Conservation (phyloP, 106 monocot genomes). For the Acanthochlamys bracteata region DNA sequence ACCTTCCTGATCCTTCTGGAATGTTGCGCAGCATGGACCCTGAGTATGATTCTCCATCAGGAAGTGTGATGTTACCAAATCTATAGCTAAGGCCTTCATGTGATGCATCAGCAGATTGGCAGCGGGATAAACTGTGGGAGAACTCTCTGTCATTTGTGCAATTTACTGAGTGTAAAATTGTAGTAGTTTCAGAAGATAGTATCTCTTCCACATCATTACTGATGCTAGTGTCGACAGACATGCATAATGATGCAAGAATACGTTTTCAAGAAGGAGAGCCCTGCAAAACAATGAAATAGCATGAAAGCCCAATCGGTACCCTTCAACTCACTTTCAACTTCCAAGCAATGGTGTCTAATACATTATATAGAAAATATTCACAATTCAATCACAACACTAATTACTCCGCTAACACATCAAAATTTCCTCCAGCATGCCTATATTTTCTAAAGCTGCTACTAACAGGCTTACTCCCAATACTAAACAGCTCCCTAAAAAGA, state of each 20-base stretch:
- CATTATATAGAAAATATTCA: too few species aligned
- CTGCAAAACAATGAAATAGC: background rate
- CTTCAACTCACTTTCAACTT: too few species aligned
- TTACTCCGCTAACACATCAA: too few species aligned
- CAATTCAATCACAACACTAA: too few species aligned
- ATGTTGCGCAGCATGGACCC: slow-evolving; percentile 58
- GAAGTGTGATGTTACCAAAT: slow-evolving; percentile 33
- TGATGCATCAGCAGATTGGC: slow-evolving; percentile 13
- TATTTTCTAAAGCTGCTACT: too few species aligned
- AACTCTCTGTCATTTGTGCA: slow-evolving; percentile 22
- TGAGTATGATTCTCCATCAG: slow-evolving; percentile 58
- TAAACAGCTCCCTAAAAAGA: too few species aligned
- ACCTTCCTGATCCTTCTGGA: slow-evolving; percentile 46
- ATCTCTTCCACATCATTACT: slow-evolving; percentile 22
- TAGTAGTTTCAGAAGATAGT: slow-evolving; percentile 17
- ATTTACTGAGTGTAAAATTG: slow-evolving; percentile 7
- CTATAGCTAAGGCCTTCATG: slow-evolving; percentile 16
- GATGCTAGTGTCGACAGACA: slow-evolving; percentile 50
- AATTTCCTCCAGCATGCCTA: too few species aligned
- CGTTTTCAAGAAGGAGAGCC: slow-evolving; percentile 5
- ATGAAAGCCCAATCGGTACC: background rate
- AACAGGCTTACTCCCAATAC: too few species aligned
- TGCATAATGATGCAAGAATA: slow-evolving; percentile 40
- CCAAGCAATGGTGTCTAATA: too few species aligned
- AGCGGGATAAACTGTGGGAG: slow-evolving; percentile 9